These are phyloP conservation scores for Astrothelium macrocarpum DNA, from an alignment of 495 filamentous ascomycete genomes.

Conservation along the genomic window DNA sequence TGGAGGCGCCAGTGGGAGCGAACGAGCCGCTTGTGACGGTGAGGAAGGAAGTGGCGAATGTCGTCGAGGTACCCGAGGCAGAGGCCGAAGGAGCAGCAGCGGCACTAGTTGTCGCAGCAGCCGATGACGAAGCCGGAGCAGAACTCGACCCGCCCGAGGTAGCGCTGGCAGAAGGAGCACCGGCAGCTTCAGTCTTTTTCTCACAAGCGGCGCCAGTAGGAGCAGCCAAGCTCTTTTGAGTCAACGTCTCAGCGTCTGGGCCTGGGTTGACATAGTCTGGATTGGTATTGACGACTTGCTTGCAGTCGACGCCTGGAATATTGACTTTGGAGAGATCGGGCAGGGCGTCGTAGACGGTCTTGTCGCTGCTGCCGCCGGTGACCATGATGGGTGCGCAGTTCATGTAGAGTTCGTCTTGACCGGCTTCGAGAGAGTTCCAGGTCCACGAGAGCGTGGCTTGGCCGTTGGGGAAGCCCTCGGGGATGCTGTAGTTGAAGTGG, in stretches of 20 bases:
- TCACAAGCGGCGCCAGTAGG: constrained; percentile 9
- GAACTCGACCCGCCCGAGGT: background rate
- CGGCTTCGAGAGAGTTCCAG: constrained; percentile 35
- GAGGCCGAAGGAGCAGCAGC: constrained; percentile 9
- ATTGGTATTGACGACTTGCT: constrained; percentile 12
- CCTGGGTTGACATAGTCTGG: constrained; percentile 21
- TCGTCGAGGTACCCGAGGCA: constrained; percentile 11
- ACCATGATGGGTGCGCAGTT: constrained; percentile 48
- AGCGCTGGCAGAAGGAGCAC: constrained; percentile 3
- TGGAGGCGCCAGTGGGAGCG: background rate
- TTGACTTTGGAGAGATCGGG: constrained; percentile 55
- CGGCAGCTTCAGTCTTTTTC: constrained; percentile 3
- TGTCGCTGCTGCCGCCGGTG: constrained; percentile 32
- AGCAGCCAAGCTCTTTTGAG: background rate
- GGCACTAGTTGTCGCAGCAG: constrained; percentile 10
- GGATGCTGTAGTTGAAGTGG: constrained; percentile 49
- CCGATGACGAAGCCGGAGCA: constrained; percentile 11
- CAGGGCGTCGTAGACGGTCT: constrained; percentile 28
- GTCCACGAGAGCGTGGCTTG: constrained; percentile 44
- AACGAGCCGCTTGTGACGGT: background rate
- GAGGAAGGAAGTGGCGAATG: constrained; percentile 12
- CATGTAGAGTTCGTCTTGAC: constrained; percentile 48
- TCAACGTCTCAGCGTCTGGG: constrained; percentile 7
- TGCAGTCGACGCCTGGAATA: constrained; percentile 28
- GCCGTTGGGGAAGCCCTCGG: constrained; percentile 47